Percentiles rank a stretch among this genome's conserved stretches.
Conservation (phyloP, 257 asterid species). For the Cruciata laevipes region DNA sequence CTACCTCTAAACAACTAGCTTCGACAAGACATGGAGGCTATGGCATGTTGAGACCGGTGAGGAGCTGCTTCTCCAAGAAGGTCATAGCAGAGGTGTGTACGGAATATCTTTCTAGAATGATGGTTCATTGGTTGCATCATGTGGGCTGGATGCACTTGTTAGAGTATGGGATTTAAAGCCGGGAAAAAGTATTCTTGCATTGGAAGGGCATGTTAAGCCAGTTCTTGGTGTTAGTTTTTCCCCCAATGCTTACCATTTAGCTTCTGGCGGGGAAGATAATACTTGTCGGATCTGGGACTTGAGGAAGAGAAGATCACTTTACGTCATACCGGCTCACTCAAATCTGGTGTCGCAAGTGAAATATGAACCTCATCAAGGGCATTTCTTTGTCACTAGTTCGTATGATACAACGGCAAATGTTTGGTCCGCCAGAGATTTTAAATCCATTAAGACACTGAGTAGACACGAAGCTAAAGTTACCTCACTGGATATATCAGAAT, state of each 20-base stretch:
- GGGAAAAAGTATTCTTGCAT: constrained; percentile 80
- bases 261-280: constrained; percentile 95
- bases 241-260: constrained; percentile 91
- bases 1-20: constrained; percentile 86
- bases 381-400: constrained; percentile 78
- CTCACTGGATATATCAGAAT: constrained; percentile 64
- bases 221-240: constrained; percentile 80
- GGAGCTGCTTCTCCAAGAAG: constrained; percentile 96
- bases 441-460: constrained; percentile 68
- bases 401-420: constrained; percentile 86
- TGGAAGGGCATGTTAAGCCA: constrained; percentile 93
- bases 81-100: constrained; percentile 90
- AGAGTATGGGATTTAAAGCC: constrained; percentile 96
- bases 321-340: constrained; percentile 85
- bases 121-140: constrained; percentile 91
- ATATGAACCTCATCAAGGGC: constrained; percentile 87
- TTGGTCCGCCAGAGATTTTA: constrained; percentile 89
- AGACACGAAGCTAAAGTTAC: constrained; percentile 88
- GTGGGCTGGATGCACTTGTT: constrained; percentile 88
- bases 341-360: constrained; percentile 88
- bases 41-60: constrained; percentile 97
- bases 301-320: constrained; percentile 65
- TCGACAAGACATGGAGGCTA: constrained; percentile 88
- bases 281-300: constrained; percentile 93
- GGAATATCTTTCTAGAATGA: constrained; percentile 77